Base-by-base conservation (phyloP, 805 yeast genomes). In the Isabelozyma pseudorhagii region DNA sequence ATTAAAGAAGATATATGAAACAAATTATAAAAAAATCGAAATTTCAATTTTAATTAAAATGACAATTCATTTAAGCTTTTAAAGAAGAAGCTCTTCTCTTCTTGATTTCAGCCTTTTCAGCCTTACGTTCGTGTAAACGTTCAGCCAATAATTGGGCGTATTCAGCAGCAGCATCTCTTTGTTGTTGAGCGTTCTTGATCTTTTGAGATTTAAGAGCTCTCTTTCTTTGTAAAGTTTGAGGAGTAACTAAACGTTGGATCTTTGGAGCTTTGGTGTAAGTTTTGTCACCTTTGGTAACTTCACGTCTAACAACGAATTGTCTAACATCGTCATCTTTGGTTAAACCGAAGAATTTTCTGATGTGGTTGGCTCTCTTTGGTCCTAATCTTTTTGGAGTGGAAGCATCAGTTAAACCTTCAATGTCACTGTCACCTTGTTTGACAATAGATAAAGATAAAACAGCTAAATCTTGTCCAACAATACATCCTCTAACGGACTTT, bases 361-460 rank as follows among this genome's bases (percentile, higher is more conserved):
- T 94, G 93, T 93, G 81, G 96, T 91, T 93, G 74, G 99, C 99
- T 88, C 99, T 91, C 96, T 94, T 94, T 81, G 99, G 99, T 74
- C 99, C 99, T 74, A 94, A 87, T 85, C 98, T 92, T 87, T 93
- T 94, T 82, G 99, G 97, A 72, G 87, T 86, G 74, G 92, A 85
- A 71, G 83, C 69, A 77, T 94, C 96, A 69, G 99, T 94, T 71
- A 94, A 83, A 78, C 99, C 99, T 69, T 81, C 96, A 64, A 94
- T 89, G 68, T 93, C 98, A 65, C 79, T 74, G 61, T 94, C 99
- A 80, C 99, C 99, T 81, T 89, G 96, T 86, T 94, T 94, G 79
- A 88, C 89, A 78, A 94, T 80, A 68, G 90, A 85, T 69, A 94
- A 85, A 62, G 98, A 85, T 66, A 94, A 83, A 66, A 88, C 99